These are phyloP conservation scores for Penicillium coprophilum DNA, from an alignment of 495 filamentous ascomycete species.

Conservation along the genomic window DNA sequence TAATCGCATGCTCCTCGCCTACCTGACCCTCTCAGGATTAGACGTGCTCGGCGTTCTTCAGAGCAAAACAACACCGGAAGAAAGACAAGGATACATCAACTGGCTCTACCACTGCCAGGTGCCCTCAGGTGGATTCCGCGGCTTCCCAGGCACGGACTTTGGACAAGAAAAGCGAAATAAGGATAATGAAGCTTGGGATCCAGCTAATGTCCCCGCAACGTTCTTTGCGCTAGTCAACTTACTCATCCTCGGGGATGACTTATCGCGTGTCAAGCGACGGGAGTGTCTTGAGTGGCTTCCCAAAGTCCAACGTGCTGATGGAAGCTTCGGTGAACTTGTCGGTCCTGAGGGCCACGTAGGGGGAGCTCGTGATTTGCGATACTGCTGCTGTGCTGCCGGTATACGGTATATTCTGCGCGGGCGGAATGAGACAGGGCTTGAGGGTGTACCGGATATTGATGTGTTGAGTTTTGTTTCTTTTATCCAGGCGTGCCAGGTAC, in stretches of 20 bases:
- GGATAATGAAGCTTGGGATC: constrained; percentile 64
- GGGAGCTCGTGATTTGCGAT: constrained; percentile 81
- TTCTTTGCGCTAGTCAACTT: constrained; percentile 81
- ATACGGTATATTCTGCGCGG: constrained; percentile 82
- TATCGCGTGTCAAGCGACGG: constrained; percentile 63
- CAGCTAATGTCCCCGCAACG: constrained; percentile 80
- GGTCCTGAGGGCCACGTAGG: constrained; percentile 59
- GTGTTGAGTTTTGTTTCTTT: constrained; percentile 66
- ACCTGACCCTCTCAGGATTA: constrained; percentile 79
- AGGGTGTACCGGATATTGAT: constrained; percentile 69
- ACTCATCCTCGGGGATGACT: constrained; percentile 70
- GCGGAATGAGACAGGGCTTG: constrained; percentile 48
- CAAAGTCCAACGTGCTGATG: constrained; percentile 75
- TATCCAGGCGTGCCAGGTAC: constrained; percentile 67
- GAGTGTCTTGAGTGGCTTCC: constrained; percentile 72
- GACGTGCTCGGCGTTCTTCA: constrained; percentile 72
- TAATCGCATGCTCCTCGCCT: constrained; percentile 84
- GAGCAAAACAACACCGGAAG: constrained; percentile 52
- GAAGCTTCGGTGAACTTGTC: constrained; percentile 86
- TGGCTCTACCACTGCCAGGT: constrained; percentile 79
- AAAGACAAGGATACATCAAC: constrained; percentile 59
- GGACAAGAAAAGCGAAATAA: constrained; percentile 41
- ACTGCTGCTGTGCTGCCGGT: constrained; percentile 77
- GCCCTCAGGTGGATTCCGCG: constrained; percentile 74
- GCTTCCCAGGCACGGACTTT: constrained; percentile 68